phyloP scores from a whole-genome alignment of 345 rosid species.

The Eucalyptus cloeziana region DNA sequence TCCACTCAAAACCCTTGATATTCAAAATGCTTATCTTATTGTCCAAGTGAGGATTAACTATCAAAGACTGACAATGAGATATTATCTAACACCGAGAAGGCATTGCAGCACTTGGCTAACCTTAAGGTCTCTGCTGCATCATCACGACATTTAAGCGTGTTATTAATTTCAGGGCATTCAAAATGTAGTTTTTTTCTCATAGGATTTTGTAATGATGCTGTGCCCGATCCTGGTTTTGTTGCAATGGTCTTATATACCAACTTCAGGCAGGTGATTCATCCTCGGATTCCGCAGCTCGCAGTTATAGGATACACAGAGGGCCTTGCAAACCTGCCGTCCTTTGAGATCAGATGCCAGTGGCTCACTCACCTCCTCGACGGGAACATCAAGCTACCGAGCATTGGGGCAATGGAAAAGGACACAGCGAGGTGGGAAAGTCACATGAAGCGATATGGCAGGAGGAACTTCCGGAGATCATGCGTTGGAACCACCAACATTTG shows the following conservation, averaged over 20 bases:
- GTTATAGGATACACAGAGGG: slow-evolving; percentile 12
- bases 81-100: not conserved
- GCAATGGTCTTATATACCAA: not conserved
- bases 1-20: not conserved
- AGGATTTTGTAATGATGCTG: not conserved
- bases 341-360: slow-evolving; percentile 14
- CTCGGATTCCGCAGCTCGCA: slow-evolving; percentile 14
- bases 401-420: slow-evolving; percentile 16
- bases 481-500: slow-evolving; percentile 3
- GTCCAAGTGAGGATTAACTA: not conserved
- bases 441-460: not conserved
- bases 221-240: not conserved
- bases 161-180: not conserved
- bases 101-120: not conserved
- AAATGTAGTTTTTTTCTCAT: not conserved
- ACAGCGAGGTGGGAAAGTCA: slow-evolving; percentile 4
- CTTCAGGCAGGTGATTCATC: slow-evolving; percentile 18
- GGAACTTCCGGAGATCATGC: slow-evolving; percentile 6
- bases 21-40: not conserved
- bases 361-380: slow-evolving; percentile 7
- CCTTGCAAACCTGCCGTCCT: not conserved
- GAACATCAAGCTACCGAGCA: slow-evolving; percentile 5
- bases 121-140: not conserved
- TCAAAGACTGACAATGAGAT: not conserved
- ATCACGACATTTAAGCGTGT: not conserved